Percentiles rank a stretch among this genome's conserved stretches.
Conservation (phyloP, 371 early-diverging fungal species). For the Sporodiniella umbellata region DNA sequence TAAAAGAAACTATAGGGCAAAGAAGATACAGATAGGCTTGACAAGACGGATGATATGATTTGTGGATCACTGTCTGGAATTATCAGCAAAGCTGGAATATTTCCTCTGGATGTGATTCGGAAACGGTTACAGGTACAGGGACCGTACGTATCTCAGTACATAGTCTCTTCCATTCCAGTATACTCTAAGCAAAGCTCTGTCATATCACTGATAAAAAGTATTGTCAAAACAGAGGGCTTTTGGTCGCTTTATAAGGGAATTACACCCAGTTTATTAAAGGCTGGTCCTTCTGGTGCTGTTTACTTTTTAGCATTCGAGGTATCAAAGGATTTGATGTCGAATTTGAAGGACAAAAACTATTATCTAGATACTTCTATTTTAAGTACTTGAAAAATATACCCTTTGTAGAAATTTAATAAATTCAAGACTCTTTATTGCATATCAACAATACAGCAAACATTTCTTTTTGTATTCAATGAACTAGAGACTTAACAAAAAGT, state of each 20-base stretch:
- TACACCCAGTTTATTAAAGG: conserved; percentile 78
- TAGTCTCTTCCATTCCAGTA: conserved; percentile 45
- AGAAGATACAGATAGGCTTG: conserved; percentile 17
- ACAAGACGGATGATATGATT: conserved; percentile 52
- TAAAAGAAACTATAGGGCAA: conserved; percentile 7
- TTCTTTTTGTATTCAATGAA: too few relatives aligned
- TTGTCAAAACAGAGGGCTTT: conserved; percentile 70
- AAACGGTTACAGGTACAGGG: conserved; percentile 77
- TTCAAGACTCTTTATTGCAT: too few relatives aligned
- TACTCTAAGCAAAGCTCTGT: conserved; percentile 47
- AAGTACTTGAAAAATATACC: too few relatives aligned
- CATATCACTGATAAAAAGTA: conserved; percentile 50
- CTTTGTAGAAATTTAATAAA: too few relatives aligned
- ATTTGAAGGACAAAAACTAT: conserved; percentile 16
- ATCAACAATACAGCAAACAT: too few relatives aligned
- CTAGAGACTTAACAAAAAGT: too few relatives aligned
- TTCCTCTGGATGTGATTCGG: conserved; percentile 85
- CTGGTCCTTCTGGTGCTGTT: conserved; percentile 76
- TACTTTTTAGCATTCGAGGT: conserved; percentile 75
- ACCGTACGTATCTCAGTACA: conserved; percentile 50
- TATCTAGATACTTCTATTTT: too few relatives aligned
- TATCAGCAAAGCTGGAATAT: conserved; percentile 76
- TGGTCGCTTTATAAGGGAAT: conserved; percentile 81
- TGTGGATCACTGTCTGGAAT: conserved; percentile 79
- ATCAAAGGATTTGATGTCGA: conserved; percentile 34